Evolutionary conservation across 2,329 filamentous ascomycete genomes (phyloP).

Genomic region (Colletotrichum tropicicola): DNA sequence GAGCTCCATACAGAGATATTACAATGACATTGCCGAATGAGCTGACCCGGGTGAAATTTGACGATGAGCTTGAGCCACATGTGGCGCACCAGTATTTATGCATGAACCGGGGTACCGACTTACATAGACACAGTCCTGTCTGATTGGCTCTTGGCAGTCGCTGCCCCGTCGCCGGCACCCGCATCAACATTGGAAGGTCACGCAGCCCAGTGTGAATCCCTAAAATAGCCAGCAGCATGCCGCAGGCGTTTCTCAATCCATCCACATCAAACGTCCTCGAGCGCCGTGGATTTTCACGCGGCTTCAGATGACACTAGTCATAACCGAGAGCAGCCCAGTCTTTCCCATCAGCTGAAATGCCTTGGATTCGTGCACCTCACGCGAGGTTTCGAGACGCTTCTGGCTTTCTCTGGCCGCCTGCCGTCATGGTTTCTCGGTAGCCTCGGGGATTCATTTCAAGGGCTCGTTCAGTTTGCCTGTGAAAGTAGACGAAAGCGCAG

Average conservation of each 20-base stretch:
- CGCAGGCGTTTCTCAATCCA: not conserved
- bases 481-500: not conserved
- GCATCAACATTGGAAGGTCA: not conserved
- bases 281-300: not conserved
- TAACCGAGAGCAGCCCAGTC: not conserved
- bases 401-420: not conserved
- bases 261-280: constrained; percentile 1
- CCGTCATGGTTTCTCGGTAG: not conserved
- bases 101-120: constrained; percentile 13
- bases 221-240: not conserved
- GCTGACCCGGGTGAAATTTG: constrained; percentile 26
- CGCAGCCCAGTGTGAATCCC: not conserved
- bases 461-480: not conserved
- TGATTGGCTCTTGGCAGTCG: not conserved
- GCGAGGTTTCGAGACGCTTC: not conserved
- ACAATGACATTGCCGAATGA: constrained; percentile 8
- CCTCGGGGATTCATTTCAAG: not conserved
- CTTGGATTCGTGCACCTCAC: not conserved
- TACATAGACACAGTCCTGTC: not conserved
- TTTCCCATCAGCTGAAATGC: not conserved
- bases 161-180: not conserved
- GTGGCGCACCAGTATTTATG: constrained; percentile 15
- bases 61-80: constrained; percentile 29
- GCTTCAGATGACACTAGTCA: constrained; percentile 8
- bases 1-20: not conserved